Evolutionary conservation across 257 asterid genomes (phyloP).

Genomic region (Asclepias syriaca): DNA sequence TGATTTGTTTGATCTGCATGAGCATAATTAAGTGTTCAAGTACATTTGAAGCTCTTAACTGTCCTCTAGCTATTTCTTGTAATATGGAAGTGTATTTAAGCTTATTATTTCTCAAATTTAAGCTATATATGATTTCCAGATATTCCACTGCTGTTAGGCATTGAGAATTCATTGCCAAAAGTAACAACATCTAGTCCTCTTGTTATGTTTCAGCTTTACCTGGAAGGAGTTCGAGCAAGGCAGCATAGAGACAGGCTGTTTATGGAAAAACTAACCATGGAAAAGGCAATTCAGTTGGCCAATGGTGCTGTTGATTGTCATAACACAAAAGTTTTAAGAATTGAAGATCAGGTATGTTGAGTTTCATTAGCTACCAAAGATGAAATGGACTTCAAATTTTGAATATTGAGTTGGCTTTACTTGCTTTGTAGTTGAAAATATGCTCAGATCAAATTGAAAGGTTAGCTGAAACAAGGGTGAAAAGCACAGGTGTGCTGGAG

Average conservation of each 20-base stretch:
- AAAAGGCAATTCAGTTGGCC: constrained; percentile 56
- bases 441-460: constrained; percentile 69
- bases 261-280: constrained; percentile 59
- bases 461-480: constrained; percentile 65
- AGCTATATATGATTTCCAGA: background rate
- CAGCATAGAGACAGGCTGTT: constrained; percentile 55
- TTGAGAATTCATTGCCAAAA: background rate
- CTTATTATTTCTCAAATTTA: background rate
- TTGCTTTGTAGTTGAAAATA: constrained; percentile 66
- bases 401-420: constrained; percentile 6
- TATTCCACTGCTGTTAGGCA: background rate
- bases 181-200: constrained; percentile 15
- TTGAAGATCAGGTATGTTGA: constrained; percentile 77
- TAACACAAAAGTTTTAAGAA: constrained; percentile 59
- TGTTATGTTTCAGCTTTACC: constrained; percentile 65
- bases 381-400: constrained; percentile 5
- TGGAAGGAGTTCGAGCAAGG: constrained; percentile 74
- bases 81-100: background rate
- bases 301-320: constrained; percentile 53
- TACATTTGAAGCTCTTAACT: background rate
- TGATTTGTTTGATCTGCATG: background rate
- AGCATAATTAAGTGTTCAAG: background rate
- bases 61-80: background rate
- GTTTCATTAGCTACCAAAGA: constrained; percentile 6
- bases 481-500: constrained; percentile 43